A percentile compares a stretch with the other conserved stretches of the same genome.
Conservation (phyloP, 345 rosid genomes). For the Physaria fendleri region DNA sequence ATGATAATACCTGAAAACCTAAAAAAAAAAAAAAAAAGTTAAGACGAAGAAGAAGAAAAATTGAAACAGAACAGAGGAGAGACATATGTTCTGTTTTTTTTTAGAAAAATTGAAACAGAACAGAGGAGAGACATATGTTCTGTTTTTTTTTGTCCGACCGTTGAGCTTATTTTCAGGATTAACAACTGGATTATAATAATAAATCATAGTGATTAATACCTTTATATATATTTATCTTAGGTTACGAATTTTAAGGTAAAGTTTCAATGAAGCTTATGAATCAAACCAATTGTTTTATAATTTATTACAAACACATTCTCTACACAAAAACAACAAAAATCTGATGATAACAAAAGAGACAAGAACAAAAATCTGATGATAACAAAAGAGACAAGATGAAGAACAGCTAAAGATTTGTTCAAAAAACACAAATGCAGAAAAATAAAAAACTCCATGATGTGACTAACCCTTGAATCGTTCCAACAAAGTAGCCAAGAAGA, state of each 20-base stretch:
- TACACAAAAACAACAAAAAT: conserved; percentile 15
- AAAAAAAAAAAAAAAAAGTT: not conserved
- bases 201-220: no score
- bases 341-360: no score
- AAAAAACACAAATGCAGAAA: not conserved
- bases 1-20: not conserved
- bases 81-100: no score
- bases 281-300: not conserved
- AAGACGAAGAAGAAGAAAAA: conserved; percentile 2
- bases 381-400: not conserved
- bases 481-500: conserved; percentile 58
- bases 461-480: conserved; percentile 26
- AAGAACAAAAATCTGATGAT: no score
- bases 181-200: no score
- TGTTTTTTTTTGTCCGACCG: no score
- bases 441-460: not conserved
- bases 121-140: conserved; percentile 13
- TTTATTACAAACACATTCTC: conserved; percentile 23
- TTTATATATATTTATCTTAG: no score
- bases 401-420: conserved; percentile 9
- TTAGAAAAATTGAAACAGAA: conserved; percentile 9
- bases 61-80: conserved; percentile 15
- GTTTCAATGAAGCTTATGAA: no score
- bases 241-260: no score
- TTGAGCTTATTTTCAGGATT: no score